Conservation (phyloP, 257 asterid species). For the Fraxinus quadrangulata region DNA sequence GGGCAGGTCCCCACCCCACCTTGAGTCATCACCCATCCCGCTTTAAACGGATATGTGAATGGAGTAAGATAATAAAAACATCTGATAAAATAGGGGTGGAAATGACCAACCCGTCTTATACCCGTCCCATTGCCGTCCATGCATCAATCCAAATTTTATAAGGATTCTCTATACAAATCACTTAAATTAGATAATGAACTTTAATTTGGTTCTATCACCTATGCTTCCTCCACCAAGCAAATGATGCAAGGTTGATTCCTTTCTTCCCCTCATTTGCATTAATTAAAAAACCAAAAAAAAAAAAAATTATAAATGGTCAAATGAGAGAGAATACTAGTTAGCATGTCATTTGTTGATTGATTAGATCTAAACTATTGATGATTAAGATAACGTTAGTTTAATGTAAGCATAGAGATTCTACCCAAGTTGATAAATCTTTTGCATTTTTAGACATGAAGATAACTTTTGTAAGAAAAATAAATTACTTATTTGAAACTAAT, state of each 20-base stretch:
- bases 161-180: neutral
- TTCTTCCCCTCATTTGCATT: neutral
- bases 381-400: neutral
- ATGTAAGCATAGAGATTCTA: neutral
- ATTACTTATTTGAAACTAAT: neutral
- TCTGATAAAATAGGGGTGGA: no score
- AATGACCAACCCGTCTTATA: no score
- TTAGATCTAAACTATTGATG: neutral
- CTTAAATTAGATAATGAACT: neutral
- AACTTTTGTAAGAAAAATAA: neutral
- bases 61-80: no score
- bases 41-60: no score
- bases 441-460: neutral
- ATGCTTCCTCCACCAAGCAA: constrained; percentile 18
- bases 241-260: neutral
- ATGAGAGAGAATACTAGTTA: constrained; percentile 10
- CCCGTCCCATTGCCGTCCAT: no score
- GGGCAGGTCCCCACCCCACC: no score
- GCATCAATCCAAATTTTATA: neutral
- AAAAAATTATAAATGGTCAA: neutral
- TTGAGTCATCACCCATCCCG: no score
- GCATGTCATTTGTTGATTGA: neutral
- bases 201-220: constrained; percentile 1
- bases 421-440: neutral
- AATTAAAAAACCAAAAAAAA: neutral